Conservation (phyloP, 257 asterid genomes). For the Lycium barbarum region DNA sequence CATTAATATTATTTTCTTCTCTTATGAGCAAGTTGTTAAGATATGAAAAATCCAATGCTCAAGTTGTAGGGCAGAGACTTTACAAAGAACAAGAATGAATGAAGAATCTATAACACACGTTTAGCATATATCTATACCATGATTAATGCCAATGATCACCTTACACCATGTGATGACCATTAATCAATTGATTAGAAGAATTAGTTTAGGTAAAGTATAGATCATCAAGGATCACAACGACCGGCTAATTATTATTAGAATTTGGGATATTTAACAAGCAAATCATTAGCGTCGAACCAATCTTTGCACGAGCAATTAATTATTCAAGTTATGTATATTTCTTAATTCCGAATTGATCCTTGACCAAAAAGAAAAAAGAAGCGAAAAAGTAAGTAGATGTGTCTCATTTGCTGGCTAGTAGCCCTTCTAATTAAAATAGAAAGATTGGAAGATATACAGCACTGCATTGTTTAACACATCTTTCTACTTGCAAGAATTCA, state of each 20-base stretch:
- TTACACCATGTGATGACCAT: constrained; percentile 24
- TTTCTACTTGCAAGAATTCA: neutral
- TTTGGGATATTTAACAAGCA: neutral
- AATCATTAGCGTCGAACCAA: neutral
- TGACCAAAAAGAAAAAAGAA: neutral
- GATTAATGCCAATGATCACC: neutral
- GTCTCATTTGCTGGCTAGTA: neutral
- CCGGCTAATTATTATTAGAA: neutral
- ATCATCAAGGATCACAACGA: constrained; percentile 15
- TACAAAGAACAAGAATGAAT: neutral
- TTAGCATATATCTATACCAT: neutral
- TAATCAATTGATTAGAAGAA: neutral
- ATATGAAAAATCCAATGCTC: constrained; percentile 7
- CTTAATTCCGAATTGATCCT: neutral
- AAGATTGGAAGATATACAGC: neutral
- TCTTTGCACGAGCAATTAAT: neutral
- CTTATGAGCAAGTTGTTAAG: neutral
- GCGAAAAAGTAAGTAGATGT: neutral
- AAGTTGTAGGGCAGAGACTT: neutral
- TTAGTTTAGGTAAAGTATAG: neutral
- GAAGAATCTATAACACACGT: constrained; percentile 9
- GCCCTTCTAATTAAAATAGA: neutral
- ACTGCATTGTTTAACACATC: neutral
- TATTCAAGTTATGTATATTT: neutral
- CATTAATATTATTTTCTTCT: neutral